Conservation (phyloP, 208 protist genomes). For the Leishmania mexicana region DNA sequence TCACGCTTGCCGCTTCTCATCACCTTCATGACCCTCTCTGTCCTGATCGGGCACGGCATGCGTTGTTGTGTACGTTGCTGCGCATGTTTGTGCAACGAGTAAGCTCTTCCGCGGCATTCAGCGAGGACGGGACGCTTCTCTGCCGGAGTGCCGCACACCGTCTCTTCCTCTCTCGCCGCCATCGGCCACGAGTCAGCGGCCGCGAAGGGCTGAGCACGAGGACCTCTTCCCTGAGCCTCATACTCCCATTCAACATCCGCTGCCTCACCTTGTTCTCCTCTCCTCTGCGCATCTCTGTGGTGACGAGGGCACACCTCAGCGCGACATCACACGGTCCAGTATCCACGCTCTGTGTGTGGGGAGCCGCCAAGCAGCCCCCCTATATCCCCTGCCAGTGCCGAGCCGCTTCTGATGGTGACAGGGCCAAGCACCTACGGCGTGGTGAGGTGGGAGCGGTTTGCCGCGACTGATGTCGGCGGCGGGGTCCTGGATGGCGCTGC, state of each 20-base stretch:
- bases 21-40: not conserved
- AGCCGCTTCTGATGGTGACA: not conserved
- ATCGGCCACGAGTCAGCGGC: not conserved
- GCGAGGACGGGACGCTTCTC: not conserved
- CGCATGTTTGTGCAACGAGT: not conserved
- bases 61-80: too few relatives aligned
- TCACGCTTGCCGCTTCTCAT: not conserved
- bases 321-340: not conserved
- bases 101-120: not conserved
- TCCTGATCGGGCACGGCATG: not conserved
- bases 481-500: not conserved
- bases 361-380: not conserved
- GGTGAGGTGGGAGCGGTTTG: not conserved
- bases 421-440: not conserved
- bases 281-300: not conserved
- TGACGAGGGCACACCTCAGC: not conserved
- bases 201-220: too few relatives aligned
- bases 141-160: not conserved
- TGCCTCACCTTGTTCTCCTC: not conserved
- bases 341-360: not conserved
- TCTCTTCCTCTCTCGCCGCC: too few relatives aligned
- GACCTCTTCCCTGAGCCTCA: too few relatives aligned
- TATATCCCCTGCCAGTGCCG: not conserved
- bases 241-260: too few relatives aligned
- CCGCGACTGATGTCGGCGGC: not conserved